Evolutionary conservation across 164 flowering plant species (phyloP).

Genomic region (Akebia trifoliata): DNA sequence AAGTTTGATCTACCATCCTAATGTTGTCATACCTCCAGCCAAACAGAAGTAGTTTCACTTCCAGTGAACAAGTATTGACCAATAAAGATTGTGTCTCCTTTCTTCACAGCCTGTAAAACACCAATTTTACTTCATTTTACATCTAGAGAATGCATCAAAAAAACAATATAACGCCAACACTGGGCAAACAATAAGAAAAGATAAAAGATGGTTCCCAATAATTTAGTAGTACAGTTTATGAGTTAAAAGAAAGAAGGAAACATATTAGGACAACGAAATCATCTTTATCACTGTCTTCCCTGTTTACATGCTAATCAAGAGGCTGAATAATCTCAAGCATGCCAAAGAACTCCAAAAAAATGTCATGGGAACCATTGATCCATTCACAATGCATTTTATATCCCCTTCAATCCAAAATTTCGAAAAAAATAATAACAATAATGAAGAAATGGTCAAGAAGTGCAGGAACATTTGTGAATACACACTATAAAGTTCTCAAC

Average conservation of each 20-base stretch:
- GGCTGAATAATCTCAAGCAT: neutral
- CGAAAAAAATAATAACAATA: too few species aligned
- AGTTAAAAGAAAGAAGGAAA: neutral
- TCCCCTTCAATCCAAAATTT: too few species aligned
- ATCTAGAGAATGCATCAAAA: neutral
- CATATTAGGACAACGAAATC: neutral
- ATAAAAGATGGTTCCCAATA: neutral
- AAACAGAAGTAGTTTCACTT: constrained; percentile 96
- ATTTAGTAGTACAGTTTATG: neutral
- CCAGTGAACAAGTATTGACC: constrained; percentile 97
- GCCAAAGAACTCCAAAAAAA: neutral
- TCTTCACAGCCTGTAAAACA: constrained; percentile 67
- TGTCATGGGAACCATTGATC: neutral
- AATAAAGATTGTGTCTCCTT: constrained; percentile 86
- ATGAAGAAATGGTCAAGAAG: too few species aligned
- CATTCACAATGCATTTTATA: too few species aligned
- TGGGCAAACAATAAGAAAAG: too few species aligned
- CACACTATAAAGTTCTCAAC: too few species aligned
- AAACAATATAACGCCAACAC: too few species aligned
- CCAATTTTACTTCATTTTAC: neutral
- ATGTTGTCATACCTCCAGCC: constrained; percentile 80
- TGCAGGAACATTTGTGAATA: too few species aligned
- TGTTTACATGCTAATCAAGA: neutral
- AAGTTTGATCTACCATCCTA: neutral
- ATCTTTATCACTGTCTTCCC: neutral